Evolutionary conservation across 331 rosid species (phyloP), one percentile per base, ranked within the genome.

Genomic region (Telfairia occidentalis): DNA sequence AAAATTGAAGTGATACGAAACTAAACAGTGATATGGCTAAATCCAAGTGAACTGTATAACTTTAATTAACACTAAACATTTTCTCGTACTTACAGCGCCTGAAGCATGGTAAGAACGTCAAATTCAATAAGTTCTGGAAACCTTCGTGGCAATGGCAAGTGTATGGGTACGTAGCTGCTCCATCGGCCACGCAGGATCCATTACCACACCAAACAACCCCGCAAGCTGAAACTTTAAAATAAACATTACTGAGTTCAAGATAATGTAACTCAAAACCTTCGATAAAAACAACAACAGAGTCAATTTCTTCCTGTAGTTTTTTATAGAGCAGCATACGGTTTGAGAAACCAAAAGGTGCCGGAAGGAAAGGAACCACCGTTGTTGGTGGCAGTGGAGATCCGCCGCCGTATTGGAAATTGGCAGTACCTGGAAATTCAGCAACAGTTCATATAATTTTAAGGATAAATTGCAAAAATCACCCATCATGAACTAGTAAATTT

Each of bases 101-200:
- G 16, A 88, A 48, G 82, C 97, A 92, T 40, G 88, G 23, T 8
- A 83, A 23, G 63, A n/a, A 64, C 16, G 86, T 83, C 45, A 54
- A 3, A 24, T 78, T 75, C 66, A 84, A 18, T 46, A 88, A 52
- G 85, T 89, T 92, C 21, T 72, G n/a, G 0, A 89, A 80, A 2
- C 89, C 92, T 76, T 85, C 71, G 73, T 69, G 65, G 86, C 97
- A 89, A 49, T 83, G 54, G 86, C 97, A 91, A 30, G 3, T 54
- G 79, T 89, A 76, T 45, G 81, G 5, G 43, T 6, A 60, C 7
- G 42, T 2, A 60, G 67, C 83, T 0, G 29, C 32, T 15, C 80
- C 87, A 50, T 66, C 16, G 57, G 59, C 26, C 13, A 71, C 66
- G 74, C 97, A 92, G 2, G 29, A 85, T 79, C 93, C 93, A 50